phyloP scores from a whole-genome alignment of 1,284 basidiomycete species.

The Cryptococcus deneoformans region DNA sequence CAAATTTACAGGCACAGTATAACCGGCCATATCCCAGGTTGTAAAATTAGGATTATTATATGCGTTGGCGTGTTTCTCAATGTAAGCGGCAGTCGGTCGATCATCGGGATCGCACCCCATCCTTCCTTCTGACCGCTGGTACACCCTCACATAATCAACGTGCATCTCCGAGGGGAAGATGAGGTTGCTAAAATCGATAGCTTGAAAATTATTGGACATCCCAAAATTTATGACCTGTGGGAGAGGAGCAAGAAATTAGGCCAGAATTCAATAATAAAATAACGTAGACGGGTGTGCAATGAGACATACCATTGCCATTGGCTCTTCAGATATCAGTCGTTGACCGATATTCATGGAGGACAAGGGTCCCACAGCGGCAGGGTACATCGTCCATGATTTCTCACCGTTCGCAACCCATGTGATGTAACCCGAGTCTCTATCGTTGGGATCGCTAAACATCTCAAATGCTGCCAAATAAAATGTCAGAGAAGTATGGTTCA shows the following conservation, averaged over 20 bases:
- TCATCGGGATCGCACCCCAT: conserved; percentile 77
- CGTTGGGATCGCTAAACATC: conserved; percentile 61
- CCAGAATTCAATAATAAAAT: not conserved
- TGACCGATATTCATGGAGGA: conserved; percentile 62
- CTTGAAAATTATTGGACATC: conserved; percentile 46
- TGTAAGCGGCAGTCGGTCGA: conserved; percentile 63
- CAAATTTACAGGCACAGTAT: conserved; percentile 34
- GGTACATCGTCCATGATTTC: conserved; percentile 55
- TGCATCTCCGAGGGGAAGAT: conserved; percentile 68
- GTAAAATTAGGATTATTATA: conserved; percentile 43
- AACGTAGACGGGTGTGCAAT: not conserved
- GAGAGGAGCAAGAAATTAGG: too few relatives aligned
- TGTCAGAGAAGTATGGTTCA: not conserved
- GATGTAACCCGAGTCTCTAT: conserved; percentile 58
- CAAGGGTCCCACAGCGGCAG: conserved; percentile 63
- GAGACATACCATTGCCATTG: conserved; percentile 56
- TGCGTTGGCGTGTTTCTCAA: conserved; percentile 31
- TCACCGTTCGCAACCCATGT: conserved; percentile 62
- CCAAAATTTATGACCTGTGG: conserved; percentile 72
- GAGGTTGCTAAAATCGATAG: conserved; percentile 63
- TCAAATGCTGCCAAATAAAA: conserved; percentile 56
- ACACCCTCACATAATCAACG: conserved; percentile 81
- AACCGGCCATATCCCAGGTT: conserved; percentile 33
- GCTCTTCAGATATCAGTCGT: conserved; percentile 76
- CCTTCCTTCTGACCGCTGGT: conserved; percentile 65